These are phyloP conservation scores for Benincasa hispida DNA, from an alignment of 306 rosid species.

Conservation along the genomic window DNA sequence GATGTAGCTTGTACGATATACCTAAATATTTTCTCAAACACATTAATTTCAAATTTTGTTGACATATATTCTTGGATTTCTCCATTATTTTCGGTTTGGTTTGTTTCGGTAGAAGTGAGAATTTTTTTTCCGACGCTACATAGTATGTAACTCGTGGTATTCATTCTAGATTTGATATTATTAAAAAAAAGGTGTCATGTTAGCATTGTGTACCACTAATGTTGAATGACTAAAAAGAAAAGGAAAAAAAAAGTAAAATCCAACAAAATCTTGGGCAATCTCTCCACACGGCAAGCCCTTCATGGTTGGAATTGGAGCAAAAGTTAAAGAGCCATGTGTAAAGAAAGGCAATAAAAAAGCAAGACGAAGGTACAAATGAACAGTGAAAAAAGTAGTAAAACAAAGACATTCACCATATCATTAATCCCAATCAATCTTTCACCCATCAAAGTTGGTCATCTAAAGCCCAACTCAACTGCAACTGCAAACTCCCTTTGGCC, in stretches of 20 bases:
- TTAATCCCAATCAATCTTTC: not conserved
- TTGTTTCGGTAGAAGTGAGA: too few relatives aligned
- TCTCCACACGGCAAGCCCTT: not conserved
- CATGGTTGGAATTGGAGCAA: not conserved
- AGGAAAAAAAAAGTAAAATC: not conserved
- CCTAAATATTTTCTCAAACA: too few relatives aligned
- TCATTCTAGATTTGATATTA: not conserved
- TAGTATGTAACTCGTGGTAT: not conserved
- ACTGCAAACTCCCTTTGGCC: not conserved
- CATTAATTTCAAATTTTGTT: too few relatives aligned
- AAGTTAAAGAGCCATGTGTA: not conserved
- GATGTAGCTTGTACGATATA: too few relatives aligned
- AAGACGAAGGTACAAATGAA: not conserved
- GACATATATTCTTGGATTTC: too few relatives aligned
- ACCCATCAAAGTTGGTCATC: not conserved
- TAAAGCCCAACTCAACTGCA: not conserved
- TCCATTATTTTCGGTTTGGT: too few relatives aligned
- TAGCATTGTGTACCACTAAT: not conserved
- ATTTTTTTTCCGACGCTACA: too few relatives aligned
- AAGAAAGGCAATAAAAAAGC: not conserved
- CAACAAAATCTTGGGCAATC: not conserved
- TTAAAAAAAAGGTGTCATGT: not conserved
- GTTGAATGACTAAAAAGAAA: not conserved
- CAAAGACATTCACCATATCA: not conserved
- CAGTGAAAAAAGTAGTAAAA: slow-evolving; percentile 1